phyloP scores from a whole-genome alignment of 768 basidiomycete genomes.

The Cystoderma amianthinum region DNA sequence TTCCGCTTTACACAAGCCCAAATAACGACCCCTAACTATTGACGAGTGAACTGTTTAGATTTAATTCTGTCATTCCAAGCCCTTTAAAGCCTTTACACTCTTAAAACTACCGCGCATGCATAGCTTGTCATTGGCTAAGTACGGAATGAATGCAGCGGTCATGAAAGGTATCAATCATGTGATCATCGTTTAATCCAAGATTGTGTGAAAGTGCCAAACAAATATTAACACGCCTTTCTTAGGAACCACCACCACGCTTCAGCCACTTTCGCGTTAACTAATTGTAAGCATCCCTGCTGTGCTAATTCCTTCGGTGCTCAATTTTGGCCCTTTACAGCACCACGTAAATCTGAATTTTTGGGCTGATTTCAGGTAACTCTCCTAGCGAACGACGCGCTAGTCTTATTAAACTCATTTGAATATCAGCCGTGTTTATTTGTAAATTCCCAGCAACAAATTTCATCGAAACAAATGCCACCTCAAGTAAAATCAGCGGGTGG shows the following conservation, averaged over 20 bases:
- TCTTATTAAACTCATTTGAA: neutral
- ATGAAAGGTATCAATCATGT: neutral
- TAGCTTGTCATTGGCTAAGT: too few species aligned
- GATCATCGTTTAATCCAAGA: neutral
- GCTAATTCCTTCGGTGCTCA: conserved; percentile 3
- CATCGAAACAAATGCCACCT: conserved; percentile 32
- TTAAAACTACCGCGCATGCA: too few species aligned
- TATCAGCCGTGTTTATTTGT: neutral
- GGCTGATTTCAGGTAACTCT: conserved; percentile 8
- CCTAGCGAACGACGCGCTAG: conserved; percentile 8
- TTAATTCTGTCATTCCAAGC: too few species aligned
- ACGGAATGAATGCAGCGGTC: too few species aligned
- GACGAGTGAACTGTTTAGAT: too few species aligned
- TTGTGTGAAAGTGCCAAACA: conserved; percentile 20
- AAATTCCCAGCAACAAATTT: too few species aligned
- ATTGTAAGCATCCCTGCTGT: conserved; percentile 8
- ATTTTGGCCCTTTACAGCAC: neutral
- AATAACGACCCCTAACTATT: too few species aligned
- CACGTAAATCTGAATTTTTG: conserved; percentile 2
- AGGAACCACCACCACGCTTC: conserved; percentile 33
- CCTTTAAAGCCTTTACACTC: too few species aligned
- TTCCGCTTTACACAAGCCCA: too few species aligned
- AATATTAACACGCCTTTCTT: conserved; percentile 31
- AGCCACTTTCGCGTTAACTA: conserved; percentile 23
- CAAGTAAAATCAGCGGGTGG: conserved; percentile 51